Evolutionary conservation across 2,329 filamentous ascomycete species (phyloP), one percentile per base, ranked within the genome.

Genomic region (Dactylonectria macrodidyma): DNA sequence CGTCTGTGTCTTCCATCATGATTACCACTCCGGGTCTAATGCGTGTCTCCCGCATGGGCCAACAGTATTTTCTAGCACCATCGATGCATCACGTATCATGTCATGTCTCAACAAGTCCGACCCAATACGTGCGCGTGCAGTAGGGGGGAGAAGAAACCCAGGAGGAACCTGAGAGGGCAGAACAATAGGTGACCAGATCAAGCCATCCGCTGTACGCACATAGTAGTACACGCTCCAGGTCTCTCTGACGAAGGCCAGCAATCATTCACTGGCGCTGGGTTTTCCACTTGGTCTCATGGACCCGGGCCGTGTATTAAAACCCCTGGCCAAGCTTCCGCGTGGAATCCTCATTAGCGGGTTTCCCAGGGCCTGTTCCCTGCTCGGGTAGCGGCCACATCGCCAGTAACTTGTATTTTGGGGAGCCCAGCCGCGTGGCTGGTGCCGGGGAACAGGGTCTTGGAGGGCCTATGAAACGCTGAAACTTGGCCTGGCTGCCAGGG

Each of bases 301-400:
- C 26, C 5, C 30, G 26, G 50, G 36, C 8, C 19, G 34, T 36
- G n/a, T 22, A 54, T 36, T 19, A 34, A 52, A 52, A 34, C 26
- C 50, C 48, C 48, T 51, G 48, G 48, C 22, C 33, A 54, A 54
- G 51, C 51, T 54, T 54, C 51, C n/a, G 41, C 41, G n/a, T 44
- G 41, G 14, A 44, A 44, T 44, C 16, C 41, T 44, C 26, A 14
- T 51, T 54, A 54, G 51, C 33, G 51, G 51, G n/a, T 22, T 11
- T 34, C 56, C 56, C 36, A 24, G 22, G 5, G 41, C 62, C 62
- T 60, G 56, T 47, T 46, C 62, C 62, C 62, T 65, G 56, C 50
- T 52, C 61, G 34, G 56, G 33, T 59, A 55, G 62, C 41, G 62
- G 48, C 51, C 62, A 44, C 62, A 60, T 44, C 48, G 62, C 62